Base-by-base conservation (phyloP, 2,329 filamentous ascomycete genomes). In the Pseudogymnoascus sp. region DNA sequence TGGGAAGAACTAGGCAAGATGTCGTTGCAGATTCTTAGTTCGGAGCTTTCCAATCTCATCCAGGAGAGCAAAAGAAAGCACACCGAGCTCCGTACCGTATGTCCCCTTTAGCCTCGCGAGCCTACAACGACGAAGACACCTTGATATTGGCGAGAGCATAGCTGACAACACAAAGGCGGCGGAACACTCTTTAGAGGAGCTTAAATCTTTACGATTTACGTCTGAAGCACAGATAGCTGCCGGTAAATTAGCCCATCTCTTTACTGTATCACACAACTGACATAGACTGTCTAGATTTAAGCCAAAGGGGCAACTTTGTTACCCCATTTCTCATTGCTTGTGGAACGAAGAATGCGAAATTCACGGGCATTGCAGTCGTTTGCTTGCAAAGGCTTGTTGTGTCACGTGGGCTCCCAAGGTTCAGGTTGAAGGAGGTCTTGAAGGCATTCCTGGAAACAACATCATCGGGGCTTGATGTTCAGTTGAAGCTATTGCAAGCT, bases 1-100 rank as follows among this genome's bases (percentile, higher is more conserved):
- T 61, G 59, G 38, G 59, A 38, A 61, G 19, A 38, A 62, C 16
- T 44, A 61, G 63, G 64, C 70, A 74, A 71, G 38, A 96, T 96
- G 92, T 96, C 92, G 76, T 88, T 91, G 71, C 91, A 96, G 83
- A 87, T 96, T 72, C 83, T 97, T 72, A 86, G 88, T 73, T 87
- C 90, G 64, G 93, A 97, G 83, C 85, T 97, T 75, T 85, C 88
- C 72, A 96, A 91, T 78, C 85, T 97, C 74, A 88, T 96, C 71
- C 91, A 96, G 76, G 95, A 99, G 80, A 95, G 93, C 74, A 97
- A 96, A 78, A 86, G 93, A 72, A 97, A 96, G 77, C 89, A 97
- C 76, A 86, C 89, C 69, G 95, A 97, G 71, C 81, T 99, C 62
- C 86, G 90, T 79, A 90, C 89, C 82, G 89, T 88, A 77, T 71